A percentile compares a stretch with the other conserved stretches of the same genome.
Conservation (phyloP, 345 rosid genomes). For the Triadica sebifera region DNA sequence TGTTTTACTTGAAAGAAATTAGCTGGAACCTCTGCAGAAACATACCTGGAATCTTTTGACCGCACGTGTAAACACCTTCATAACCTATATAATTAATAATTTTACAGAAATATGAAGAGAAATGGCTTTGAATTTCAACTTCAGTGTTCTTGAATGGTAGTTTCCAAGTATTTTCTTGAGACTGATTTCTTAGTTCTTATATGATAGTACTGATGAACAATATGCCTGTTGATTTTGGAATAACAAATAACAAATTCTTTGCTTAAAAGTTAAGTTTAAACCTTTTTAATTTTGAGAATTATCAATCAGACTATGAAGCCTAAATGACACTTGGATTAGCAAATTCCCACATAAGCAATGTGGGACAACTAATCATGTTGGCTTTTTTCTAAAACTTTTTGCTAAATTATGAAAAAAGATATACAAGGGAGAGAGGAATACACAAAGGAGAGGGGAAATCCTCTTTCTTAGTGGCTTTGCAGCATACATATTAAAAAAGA, state of each 20-base stretch:
- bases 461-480: no score
- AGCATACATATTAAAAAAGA: background rate
- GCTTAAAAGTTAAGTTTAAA: no score
- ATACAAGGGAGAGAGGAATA: no score
- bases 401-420: background rate
- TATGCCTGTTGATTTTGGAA: background rate
- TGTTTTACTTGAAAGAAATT: slow-evolving; percentile 22
- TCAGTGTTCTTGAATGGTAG: background rate
- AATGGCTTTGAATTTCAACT: slow-evolving; percentile 8
- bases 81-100: slow-evolving; percentile 5
- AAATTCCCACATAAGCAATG: background rate
- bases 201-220: background rate
- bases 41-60: slow-evolving; percentile 29
- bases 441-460: background rate
- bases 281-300: no score
- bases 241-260: background rate
- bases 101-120: slow-evolving; percentile 10
- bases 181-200: background rate
- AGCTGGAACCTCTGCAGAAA: slow-evolving; percentile 30
- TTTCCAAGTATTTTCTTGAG: background rate
- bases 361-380: background rate
- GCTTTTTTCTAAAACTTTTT: background rate
- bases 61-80: slow-evolving; percentile 21
- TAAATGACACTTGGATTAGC: no score
- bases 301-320: no score